These are phyloP conservation scores for Ambrosiella beaveri DNA, from an alignment of 2,329 filamentous ascomycete genomes.

Conservation along the genomic window DNA sequence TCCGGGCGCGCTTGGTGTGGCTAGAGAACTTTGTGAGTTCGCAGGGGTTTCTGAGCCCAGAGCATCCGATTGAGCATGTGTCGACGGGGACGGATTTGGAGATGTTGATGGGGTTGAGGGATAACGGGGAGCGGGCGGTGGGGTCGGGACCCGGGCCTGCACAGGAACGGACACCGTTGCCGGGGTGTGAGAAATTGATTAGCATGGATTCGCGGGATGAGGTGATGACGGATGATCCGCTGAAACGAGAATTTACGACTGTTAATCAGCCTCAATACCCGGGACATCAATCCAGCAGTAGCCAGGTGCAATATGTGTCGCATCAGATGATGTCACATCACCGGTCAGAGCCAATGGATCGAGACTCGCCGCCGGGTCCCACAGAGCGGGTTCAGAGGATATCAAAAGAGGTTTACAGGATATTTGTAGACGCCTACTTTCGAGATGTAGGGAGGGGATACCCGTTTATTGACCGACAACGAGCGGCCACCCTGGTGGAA, in stretches of 20 bases:
- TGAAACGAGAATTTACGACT: not conserved
- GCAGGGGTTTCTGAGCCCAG: not conserved
- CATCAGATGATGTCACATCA: not conserved
- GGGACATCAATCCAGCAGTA: not conserved
- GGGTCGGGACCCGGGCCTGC: not conserved
- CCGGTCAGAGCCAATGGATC: not conserved
- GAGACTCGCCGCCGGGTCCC: not conserved
- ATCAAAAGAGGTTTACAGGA: slow-evolving; percentile 2
- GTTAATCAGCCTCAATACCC: not conserved
- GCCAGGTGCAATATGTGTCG: not conserved
- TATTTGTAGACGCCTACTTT: slow-evolving; percentile 27
- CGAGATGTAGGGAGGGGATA: slow-evolving; percentile 29
- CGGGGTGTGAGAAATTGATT: not conserved
- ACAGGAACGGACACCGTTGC: not conserved
- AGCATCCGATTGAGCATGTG: slow-evolving; percentile 8
- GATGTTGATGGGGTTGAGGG: not conserved
- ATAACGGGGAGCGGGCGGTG: not conserved
- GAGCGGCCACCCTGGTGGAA: slow-evolving; percentile 22
- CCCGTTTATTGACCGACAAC: slow-evolving; percentile 25
- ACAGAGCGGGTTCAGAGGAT: not conserved
- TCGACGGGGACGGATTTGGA: slow-evolving; percentile 4
- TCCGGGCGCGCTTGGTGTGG: slow-evolving; percentile 2
- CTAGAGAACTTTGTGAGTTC: slow-evolving; percentile 6
- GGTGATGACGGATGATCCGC: not conserved
- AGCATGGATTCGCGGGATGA: not conserved